Base-by-base conservation (phyloP, 2,329 filamentous ascomycete genomes). In the Fusarium caatingaense region DNA sequence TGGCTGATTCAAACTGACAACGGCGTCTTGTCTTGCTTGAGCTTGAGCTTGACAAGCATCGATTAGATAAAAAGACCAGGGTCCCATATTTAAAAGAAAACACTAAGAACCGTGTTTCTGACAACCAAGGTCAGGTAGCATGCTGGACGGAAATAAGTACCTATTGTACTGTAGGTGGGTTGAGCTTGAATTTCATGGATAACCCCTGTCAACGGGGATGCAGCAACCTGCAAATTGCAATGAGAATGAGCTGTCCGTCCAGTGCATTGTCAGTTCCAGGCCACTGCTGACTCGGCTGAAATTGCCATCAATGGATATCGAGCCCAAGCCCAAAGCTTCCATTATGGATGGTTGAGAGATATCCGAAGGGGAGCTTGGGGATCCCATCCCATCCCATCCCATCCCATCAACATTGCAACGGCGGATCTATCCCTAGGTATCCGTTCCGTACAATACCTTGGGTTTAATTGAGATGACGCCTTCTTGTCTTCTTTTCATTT, bases 201-300 rank as follows among this genome's bases (percentile, higher is more conserved):
- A 20, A 63, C 40, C 69, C 69, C 54, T 71, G 69, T 64, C 61
- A 12, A 60, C 42, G 56, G 50, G 45, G 65, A 64, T 66, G 49
- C 60, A 37, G 34, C 34, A 37, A n/a, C 34, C 34, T 70, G 67
- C 34, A 37, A 37, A 18, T 18, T 70, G 67, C 67, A 50, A 56
- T 68, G 58, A 53, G 67, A 37, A 37, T 37, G 34, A 37, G 34
- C 34, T 37, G 34, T 37, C 34, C 59, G 18, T 37, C 34, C 64
- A 71, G 64, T 71, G 68, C 64, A 68, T 70, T 61, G 59, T 45
- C 64, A 54, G 46, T 68, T 61, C 41, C 46, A 58, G 50, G 62
- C 50, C 57, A 63, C 56, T 42, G 46, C 68, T 68, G 59, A 55
- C 64, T 71, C 51, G 68, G 64, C 68, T 60, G 67, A 69, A 49